Conservation (phyloP, 495 filamentous ascomycete genomes). For the Pyronema omphalodes region DNA sequence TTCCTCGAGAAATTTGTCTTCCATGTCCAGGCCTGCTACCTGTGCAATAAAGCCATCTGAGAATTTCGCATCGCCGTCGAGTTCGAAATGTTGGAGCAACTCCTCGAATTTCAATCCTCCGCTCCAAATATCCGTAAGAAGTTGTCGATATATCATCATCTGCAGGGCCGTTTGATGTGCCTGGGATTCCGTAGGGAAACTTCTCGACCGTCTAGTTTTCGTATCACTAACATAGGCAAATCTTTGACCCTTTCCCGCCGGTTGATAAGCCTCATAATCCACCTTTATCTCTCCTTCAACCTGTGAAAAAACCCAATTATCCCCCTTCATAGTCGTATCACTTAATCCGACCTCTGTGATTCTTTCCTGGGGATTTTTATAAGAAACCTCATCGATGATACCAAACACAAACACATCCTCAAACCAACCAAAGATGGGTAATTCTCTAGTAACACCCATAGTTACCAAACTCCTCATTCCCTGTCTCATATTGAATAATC, state of each 20-base stretch:
- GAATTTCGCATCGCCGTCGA: conserved; percentile 47
- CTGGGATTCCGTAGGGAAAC: conserved; percentile 45
- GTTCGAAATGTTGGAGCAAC: conserved; percentile 49
- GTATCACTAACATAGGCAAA: conserved; percentile 67
- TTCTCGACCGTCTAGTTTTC: conserved; percentile 54
- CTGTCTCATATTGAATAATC: conserved; percentile 83
- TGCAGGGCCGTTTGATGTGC: conserved; percentile 66
- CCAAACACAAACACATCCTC: conserved; percentile 75
- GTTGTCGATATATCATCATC: conserved; percentile 77
- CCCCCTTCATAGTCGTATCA: not conserved
- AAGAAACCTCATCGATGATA: conserved; percentile 73
- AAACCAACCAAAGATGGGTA: conserved; percentile 81
- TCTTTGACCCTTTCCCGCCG: not conserved
- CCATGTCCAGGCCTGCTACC: conserved; percentile 48
- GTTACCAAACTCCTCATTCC: conserved; percentile 59
- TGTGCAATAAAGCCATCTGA: conserved; percentile 66
- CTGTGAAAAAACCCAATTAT: not conserved
- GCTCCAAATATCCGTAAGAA: conserved; percentile 55
- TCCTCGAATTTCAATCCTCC: conserved; percentile 46
- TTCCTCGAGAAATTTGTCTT: conserved; percentile 30
- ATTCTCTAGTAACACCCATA: conserved; percentile 66
- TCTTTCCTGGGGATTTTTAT: conserved; percentile 38
- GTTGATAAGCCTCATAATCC: not conserved
- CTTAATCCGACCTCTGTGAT: not conserved
- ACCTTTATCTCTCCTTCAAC: not conserved